Conservation (phyloP, 768 basidiomycete species). For the Mycena vulgaris region DNA sequence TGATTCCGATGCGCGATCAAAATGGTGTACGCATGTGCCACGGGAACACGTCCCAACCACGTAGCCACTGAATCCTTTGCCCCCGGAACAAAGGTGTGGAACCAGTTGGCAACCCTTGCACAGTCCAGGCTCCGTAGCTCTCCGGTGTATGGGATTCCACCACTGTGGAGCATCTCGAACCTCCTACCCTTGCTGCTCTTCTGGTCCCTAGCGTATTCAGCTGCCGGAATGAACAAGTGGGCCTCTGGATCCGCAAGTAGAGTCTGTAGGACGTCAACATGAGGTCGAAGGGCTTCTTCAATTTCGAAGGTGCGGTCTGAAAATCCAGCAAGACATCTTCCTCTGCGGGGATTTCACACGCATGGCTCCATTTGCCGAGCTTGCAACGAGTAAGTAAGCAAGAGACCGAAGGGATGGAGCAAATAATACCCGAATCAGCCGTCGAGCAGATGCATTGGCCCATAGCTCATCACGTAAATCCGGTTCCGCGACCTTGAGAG, state of each 20-base stretch:
- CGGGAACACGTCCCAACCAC: too few species aligned
- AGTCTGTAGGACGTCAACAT: background rate
- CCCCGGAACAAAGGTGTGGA: too few species aligned
- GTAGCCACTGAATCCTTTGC: too few species aligned
- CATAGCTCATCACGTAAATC: constrained; percentile 11
- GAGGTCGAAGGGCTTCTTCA: background rate
- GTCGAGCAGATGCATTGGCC: background rate
- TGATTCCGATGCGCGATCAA: too few species aligned
- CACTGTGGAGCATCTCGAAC: too few species aligned
- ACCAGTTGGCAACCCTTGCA: too few species aligned
- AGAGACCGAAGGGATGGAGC: background rate
- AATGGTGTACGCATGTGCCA: too few species aligned
- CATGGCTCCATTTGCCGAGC: background rate
- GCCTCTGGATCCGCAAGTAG: background rate
- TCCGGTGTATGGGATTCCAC: too few species aligned
- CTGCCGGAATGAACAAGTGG: background rate
- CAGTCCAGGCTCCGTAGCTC: too few species aligned
- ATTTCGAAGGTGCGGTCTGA: background rate
- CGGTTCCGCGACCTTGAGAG: background rate
- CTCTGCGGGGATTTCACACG: background rate
- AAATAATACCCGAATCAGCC: constrained; percentile 1
- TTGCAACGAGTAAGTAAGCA: background rate
- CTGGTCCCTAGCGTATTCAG: background rate
- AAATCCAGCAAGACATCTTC: background rate
- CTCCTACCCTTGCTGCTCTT: background rate